Conservation (phyloP, 345 rosid genomes). For the Hevea brasiliensis region DNA sequence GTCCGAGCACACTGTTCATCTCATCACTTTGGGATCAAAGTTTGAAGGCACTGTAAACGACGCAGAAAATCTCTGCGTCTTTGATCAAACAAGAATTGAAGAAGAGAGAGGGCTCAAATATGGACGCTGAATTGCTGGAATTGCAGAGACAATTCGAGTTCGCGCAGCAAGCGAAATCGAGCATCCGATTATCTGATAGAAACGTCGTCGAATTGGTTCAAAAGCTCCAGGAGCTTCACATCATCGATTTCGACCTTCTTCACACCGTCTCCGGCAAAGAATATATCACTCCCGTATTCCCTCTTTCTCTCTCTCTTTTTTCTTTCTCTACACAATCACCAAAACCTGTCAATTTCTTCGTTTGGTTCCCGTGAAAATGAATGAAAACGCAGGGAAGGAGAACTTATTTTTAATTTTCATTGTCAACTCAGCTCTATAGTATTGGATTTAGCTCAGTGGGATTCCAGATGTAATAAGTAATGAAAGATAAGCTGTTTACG, state of each 20-base stretch:
- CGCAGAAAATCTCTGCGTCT: not conserved
- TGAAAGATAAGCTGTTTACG: no score
- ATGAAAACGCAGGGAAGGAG: not conserved
- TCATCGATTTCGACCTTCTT: slow-evolving; percentile 95
- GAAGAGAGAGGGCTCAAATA: slow-evolving; percentile 15
- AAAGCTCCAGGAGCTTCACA: slow-evolving; percentile 87
- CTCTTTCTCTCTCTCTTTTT: slow-evolving; percentile 1
- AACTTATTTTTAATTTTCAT: not conserved
- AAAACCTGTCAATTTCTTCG: not conserved
- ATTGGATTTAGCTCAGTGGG: not conserved
- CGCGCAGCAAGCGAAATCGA: slow-evolving; percentile 90
- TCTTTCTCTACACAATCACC: not conserved
- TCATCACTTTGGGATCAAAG: no score
- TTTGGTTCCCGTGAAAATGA: slow-evolving; percentile 10
- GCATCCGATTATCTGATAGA: slow-evolving; percentile 81
- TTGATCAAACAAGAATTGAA: not conserved
- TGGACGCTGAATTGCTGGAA: slow-evolving; percentile 91
- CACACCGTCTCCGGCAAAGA: slow-evolving; percentile 96
- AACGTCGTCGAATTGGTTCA: slow-evolving; percentile 96
- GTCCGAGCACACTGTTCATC: not conserved
- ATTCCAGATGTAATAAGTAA: not conserved
- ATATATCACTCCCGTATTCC: slow-evolving; percentile 75
- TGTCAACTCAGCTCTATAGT: not conserved
- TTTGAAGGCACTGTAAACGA: not conserved
- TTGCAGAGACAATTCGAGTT: slow-evolving; percentile 88